These are phyloP conservation scores for Aspergillaceae sp. DNA, from an alignment of 2,329 filamentous ascomycete species.

Conservation along the genomic window DNA sequence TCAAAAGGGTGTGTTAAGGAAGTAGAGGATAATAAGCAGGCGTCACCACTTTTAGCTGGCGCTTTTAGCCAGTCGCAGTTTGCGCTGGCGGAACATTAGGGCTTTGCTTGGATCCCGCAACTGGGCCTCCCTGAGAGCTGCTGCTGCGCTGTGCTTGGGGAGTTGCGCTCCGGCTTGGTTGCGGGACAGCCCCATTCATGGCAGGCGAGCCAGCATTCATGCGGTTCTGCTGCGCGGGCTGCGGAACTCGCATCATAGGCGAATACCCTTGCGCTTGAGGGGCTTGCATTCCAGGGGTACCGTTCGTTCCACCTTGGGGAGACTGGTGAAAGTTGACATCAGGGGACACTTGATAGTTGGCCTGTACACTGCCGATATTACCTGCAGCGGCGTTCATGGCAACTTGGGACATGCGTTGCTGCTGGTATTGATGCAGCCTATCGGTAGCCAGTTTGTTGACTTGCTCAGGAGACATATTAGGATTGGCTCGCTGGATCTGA, in stretches of 20 bases:
- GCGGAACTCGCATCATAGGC: conserved; percentile 46
- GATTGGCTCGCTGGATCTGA: conserved; percentile 44
- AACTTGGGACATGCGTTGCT: conserved; percentile 41
- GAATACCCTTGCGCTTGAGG: conserved; percentile 44
- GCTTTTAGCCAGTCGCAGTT: conserved; percentile 26
- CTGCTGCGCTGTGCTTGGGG: conserved; percentile 39
- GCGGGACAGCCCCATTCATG: conserved; percentile 35
- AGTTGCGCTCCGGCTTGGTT: conserved; percentile 38
- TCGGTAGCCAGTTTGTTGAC: conserved; percentile 46
- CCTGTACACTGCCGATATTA: conserved; percentile 33
- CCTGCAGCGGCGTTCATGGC: conserved; percentile 46
- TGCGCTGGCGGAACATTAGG: conserved; percentile 36
- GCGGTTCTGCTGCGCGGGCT: conserved; percentile 36
- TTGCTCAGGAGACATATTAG: conserved; percentile 46
- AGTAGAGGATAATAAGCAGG: not conserved
- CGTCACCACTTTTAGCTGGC: not conserved
- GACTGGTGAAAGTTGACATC: conserved; percentile 30
- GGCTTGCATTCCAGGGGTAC: conserved; percentile 33
- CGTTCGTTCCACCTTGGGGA: conserved; percentile 24
- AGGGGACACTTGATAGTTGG: conserved; percentile 33
- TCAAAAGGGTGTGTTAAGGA: conserved; percentile 3
- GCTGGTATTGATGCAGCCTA: conserved; percentile 39
- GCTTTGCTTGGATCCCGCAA: conserved; percentile 32
- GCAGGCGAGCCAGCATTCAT: conserved; percentile 35
- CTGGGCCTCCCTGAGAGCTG: conserved; percentile 33